phyloP scores from a whole-genome alignment of 352 stramenopile genomes.

The Phytophthora citrophthora region DNA sequence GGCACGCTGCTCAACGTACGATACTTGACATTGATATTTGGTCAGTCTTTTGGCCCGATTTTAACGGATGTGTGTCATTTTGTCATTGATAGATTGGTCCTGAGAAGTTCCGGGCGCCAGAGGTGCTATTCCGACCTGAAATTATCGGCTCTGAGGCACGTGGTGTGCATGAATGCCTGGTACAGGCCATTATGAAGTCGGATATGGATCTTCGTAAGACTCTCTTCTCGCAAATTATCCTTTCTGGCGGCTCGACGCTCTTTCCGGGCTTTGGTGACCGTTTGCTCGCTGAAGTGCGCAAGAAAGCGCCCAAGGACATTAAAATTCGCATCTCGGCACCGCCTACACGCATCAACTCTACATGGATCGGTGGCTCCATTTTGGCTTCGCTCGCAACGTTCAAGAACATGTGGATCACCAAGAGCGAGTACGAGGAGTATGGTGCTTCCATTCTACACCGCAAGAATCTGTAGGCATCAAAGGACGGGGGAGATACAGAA shows the following conservation, averaged over 20 bases:
- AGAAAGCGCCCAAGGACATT: conserved; percentile 90
- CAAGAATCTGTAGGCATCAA: conserved; percentile 88
- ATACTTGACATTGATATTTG: background rate
- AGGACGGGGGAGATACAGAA: conserved; percentile 1
- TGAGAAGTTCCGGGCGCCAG: conserved; percentile 82
- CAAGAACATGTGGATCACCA: conserved; percentile 99
- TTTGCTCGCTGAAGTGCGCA: conserved; percentile 93
- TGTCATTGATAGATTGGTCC: conserved; percentile 60
- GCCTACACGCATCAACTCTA: conserved; percentile 95
- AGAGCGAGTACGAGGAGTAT: conserved; percentile 98
- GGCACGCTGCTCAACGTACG: conserved; percentile 85
- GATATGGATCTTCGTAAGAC: conserved; percentile 96
- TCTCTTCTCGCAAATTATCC: conserved; percentile 93
- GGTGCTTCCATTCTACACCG: conserved; percentile 97
- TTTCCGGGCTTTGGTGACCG: conserved; percentile 96
- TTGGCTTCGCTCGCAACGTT: conserved; percentile 97
- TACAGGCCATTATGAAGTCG: conserved; percentile 97
- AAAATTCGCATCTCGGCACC: conserved; percentile 97
- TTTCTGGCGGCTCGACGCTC: conserved; percentile 95
- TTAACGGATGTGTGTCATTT: conserved; percentile 2
- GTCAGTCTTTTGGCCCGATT: background rate
- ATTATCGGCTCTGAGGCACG: conserved; percentile 82
- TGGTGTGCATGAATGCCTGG: conserved; percentile 88
- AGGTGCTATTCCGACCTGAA: conserved; percentile 85
- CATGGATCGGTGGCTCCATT: conserved; percentile 98